Evolutionary conservation across 148 eudicot species (phyloP).

Genomic region (Nyssa sinensis): DNA sequence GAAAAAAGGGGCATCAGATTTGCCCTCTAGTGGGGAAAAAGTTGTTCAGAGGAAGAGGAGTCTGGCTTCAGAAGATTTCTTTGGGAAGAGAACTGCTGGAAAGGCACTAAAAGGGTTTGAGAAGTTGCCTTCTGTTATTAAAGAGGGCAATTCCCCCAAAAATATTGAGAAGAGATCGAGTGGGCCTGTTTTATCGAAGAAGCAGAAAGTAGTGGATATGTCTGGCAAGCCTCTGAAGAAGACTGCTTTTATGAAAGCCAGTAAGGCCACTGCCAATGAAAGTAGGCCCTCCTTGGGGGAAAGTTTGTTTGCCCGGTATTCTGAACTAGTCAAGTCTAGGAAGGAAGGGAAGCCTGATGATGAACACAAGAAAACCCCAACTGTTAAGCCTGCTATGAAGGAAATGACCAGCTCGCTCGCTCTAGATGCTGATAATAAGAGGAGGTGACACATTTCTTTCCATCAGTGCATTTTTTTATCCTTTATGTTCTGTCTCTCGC

Average conservation of each 20-base stretch:
- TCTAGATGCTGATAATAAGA: slow-evolving; percentile 57
- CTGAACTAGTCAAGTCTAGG: neutral
- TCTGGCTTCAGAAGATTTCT: slow-evolving; percentile 24
- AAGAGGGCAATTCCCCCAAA: slow-evolving; percentile 32
- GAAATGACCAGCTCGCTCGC: slow-evolving; percentile 15
- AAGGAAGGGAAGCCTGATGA: neutral
- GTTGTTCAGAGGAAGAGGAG: slow-evolving; percentile 21
- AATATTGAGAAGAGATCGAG: slow-evolving; percentile 21
- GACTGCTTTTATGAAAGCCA: slow-evolving; percentile 24
- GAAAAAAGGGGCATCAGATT: slow-evolving; percentile 30
- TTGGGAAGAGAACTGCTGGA: slow-evolving; percentile 26
- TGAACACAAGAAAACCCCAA: slow-evolving; percentile 6
- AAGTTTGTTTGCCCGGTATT: neutral
- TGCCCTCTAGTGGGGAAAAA: slow-evolving; percentile 17
- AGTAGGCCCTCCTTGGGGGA: slow-evolving; percentile 38
- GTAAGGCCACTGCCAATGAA: slow-evolving; percentile 18
- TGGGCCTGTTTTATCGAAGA: slow-evolving; percentile 21
- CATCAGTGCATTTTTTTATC: neutral
- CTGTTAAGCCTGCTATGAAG: slow-evolving; percentile 23
- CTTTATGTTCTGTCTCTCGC: neutral
- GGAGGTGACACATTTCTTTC: slow-evolving; percentile 38
- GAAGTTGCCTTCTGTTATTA: slow-evolving; percentile 22
- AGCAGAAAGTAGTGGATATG: slow-evolving; percentile 27
- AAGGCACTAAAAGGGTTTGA: slow-evolving; percentile 32
- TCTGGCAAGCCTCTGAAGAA: slow-evolving; percentile 29